Base-by-base conservation (phyloP, 202 grass and related monocot species). In the Setaria italica region DNA sequence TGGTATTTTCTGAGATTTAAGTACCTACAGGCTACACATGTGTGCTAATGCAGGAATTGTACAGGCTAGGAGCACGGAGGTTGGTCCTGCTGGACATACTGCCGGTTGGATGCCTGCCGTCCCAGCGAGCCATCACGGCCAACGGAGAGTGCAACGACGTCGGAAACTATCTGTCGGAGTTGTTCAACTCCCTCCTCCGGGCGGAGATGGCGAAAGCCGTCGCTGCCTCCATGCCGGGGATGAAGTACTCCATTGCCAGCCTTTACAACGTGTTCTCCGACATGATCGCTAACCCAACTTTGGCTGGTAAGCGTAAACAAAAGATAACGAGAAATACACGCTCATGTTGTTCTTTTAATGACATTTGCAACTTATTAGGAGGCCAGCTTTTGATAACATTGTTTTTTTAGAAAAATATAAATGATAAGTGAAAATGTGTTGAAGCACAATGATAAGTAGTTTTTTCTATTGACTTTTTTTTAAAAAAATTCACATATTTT, bases 171-270 rank as follows among this genome's bases (percentile, higher is more conserved):
- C 29, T 80, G 50, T 43, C 83, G 2, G 25, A 15, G 67, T 7
- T 45, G 49, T 92, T 92, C 87, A 92, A 89, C 46, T 14, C 60
- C 2, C n/a, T 82, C 1, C 72, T 91, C 72, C 72, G 81, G 17
- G 5, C 6, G 0, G 78, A 85, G 43, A 65, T 89, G 77, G 20
- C 74, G 4, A 66, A 41, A 4, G 35, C 68, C 34, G 45, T 0
- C 1, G 37, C 51, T 0, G 37, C 12, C 9, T 5, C 80, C 51
- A 80, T 91, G 90, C 81, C 76, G 1, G 66, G 50, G 9, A 2
- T 86, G 78, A 42, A 13, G 14, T 92, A 92, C 85, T 86, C 86
- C 65, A 30, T 92, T 33, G 78, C 72, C 46, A 75, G 86, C 74
- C 2, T 85, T 11, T 92, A 83, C 57, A 73, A 68, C 41, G 55